These are phyloP conservation scores for Talaromyces islandicus DNA, from an alignment of 2,329 filamentous ascomycete species.

Conservation along the genomic window DNA sequence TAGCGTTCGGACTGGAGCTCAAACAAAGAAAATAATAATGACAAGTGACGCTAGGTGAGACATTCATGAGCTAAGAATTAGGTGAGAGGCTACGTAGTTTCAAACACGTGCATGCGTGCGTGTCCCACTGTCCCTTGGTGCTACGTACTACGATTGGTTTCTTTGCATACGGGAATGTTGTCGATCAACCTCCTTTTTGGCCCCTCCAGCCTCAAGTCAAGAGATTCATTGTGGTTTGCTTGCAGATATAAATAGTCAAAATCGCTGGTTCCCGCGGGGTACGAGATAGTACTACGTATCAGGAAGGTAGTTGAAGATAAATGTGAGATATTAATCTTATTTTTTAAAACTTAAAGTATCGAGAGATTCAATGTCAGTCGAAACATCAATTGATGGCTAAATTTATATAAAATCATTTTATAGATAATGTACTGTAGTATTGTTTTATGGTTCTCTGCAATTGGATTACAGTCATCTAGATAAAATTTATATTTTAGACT, in stretches of 20 bases:
- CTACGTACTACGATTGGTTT: background rate
- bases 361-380: background rate
- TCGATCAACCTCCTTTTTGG: background rate
- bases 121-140: background rate
- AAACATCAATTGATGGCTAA: no score
- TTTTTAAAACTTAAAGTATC: no score
- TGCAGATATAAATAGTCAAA: background rate
- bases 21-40: background rate
- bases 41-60: background rate
- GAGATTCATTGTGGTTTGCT: background rate
- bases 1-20: background rate
- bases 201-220: background rate
- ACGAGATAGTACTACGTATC: no score
- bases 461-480: no score
- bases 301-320: no score
- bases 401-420: no score
- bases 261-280: no score
- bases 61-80: background rate
- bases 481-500: no score
- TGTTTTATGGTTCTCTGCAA: no score
- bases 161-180: background rate
- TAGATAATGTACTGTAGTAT: no score
- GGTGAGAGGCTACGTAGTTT: background rate
- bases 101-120: background rate
- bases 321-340: no score